Evolutionary conservation across 192 early-diverging fungal species (phyloP), one percentile per base, ranked within the genome.

Genomic region (Podila verticillata): DNA sequence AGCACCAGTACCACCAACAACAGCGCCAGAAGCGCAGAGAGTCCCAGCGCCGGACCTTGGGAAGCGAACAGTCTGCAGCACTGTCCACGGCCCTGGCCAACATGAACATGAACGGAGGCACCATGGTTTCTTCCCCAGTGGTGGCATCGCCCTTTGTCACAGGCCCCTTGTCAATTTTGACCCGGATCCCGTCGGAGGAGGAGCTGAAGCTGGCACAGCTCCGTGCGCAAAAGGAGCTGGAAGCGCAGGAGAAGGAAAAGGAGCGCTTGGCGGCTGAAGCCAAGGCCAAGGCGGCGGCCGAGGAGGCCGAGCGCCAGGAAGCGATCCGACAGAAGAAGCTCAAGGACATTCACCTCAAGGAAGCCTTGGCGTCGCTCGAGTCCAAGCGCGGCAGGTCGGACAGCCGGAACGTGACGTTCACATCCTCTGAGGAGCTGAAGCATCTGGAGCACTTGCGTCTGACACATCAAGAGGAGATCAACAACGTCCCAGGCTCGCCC

Each of bases 1-100:
- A 75, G 24, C 63, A 69, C 54, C 28, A 58, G 12, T 75, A 57
- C 29, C 74, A 65, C n/a, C 67, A 75, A 34, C 77, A 80, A 17
- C 74, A 75, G 24, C 65, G 77, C 20, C 77, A 80, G 30, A 80
- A 80, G 61, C 77, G 77, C 15, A 65, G 77, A 10, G 69, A 72
- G 15, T 80, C 77, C 1, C 77, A 80, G 35, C 28, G 70, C 19
- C 77, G 70, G 5, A 72, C 69, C 8, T 26, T 72, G 7, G 77
- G 77, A 20, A 65, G 68, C 19, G 77, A 80, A 3, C 77, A 80
- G 48, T 72, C 70, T 0, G 31, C 35, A 4, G 35, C 65, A 5
- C 61, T 80, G 34, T 68, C 77, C 3, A 59, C 66, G 7, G 70
- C 77, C 24, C 48, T 80, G 26, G 70, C 70, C 60, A 60, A 60